These are phyloP conservation scores for Leishmania tropica DNA, from an alignment of 208 protist species.

Conservation along the genomic window DNA sequence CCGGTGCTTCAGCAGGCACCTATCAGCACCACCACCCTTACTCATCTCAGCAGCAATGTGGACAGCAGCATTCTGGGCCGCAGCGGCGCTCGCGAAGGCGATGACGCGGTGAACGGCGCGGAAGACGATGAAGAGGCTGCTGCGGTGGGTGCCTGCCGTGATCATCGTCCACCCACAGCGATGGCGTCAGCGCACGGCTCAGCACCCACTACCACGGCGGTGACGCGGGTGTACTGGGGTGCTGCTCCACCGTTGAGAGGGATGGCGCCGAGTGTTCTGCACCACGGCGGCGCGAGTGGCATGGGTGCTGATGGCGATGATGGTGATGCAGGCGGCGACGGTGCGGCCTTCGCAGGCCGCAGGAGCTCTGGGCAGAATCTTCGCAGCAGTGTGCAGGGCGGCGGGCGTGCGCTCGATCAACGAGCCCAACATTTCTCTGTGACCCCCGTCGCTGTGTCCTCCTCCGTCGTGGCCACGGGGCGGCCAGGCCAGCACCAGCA, in stretches of 20 bases:
- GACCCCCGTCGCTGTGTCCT: too few species aligned
- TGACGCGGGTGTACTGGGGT: constrained; percentile 7
- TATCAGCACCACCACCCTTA: not conserved
- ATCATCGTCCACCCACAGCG: not conserved
- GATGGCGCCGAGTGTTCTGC: not conserved
- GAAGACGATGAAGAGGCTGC: constrained; percentile 7
- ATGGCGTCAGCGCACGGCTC: not conserved
- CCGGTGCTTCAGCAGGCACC: not conserved
- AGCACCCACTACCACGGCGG: not conserved
- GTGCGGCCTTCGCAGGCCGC: not conserved
- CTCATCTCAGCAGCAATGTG: not conserved
- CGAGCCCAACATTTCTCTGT: too few species aligned
- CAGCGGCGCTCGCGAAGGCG: not conserved
- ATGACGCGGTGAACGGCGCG: not conserved
- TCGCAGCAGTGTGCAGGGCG: not conserved
- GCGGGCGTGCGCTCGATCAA: too few species aligned
- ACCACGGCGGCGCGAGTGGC: not conserved
- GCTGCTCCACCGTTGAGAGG: not conserved
- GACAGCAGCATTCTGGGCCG: not conserved
- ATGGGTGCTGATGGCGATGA: not conserved
- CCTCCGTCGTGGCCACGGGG: too few species aligned
- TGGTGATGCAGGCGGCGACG: not conserved
- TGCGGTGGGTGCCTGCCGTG: not conserved
- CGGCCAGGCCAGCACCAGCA: too few species aligned
- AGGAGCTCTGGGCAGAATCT: not conserved